A percentile compares a stretch with the other conserved stretches of the same genome.
Evolutionary conservation across 768 basidiomycete genomes (phyloP).

Genomic region (Rhodocollybia butyracea): DNA sequence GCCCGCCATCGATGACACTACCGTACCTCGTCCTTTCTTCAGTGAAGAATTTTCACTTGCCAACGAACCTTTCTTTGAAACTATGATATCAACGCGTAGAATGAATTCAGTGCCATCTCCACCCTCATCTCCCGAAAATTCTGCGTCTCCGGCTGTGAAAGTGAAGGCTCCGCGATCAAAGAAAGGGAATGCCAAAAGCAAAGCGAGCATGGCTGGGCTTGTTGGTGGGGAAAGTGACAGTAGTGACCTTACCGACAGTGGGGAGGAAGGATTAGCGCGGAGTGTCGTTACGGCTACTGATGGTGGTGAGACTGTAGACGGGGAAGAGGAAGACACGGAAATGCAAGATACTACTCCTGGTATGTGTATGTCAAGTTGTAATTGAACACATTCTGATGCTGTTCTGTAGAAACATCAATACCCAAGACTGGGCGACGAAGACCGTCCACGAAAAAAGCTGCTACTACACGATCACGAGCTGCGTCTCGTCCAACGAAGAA

Average conservation of each 20-base stretch:
- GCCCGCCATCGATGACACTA: conserved; percentile 68
- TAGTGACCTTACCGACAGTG: conserved; percentile 80
- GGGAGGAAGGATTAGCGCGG: conserved; percentile 60
- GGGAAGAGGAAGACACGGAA: conserved; percentile 60
- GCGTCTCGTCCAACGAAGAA: conserved; percentile 38
- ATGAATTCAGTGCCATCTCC: conserved; percentile 61
- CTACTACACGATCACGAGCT: conserved; percentile 26
- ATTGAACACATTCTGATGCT: conserved; percentile 5
- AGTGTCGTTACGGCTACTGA: conserved; percentile 74
- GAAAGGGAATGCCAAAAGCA: conserved; percentile 45
- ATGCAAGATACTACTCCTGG: conserved; percentile 58
- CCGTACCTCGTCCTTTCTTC: conserved; percentile 69
- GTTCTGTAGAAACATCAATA: conserved; percentile 28
- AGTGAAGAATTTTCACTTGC: conserved; percentile 66
- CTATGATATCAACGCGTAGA: conserved; percentile 59
- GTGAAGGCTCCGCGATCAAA: conserved; percentile 3
- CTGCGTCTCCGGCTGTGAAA: conserved; percentile 25
- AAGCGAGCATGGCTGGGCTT: conserved; percentile 67
- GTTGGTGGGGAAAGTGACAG: conserved; percentile 82
- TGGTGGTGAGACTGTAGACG: conserved; percentile 60
- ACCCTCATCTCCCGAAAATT: conserved; percentile 54
- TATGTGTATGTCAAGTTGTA: conserved; percentile 25
- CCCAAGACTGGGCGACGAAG: conserved; percentile 33
- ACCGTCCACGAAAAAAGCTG: conserved; percentile 27
- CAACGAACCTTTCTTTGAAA: conserved; percentile 55